Base-by-base conservation (phyloP, 257 asterid genomes). In the Oldenlandia corymbosa region DNA sequence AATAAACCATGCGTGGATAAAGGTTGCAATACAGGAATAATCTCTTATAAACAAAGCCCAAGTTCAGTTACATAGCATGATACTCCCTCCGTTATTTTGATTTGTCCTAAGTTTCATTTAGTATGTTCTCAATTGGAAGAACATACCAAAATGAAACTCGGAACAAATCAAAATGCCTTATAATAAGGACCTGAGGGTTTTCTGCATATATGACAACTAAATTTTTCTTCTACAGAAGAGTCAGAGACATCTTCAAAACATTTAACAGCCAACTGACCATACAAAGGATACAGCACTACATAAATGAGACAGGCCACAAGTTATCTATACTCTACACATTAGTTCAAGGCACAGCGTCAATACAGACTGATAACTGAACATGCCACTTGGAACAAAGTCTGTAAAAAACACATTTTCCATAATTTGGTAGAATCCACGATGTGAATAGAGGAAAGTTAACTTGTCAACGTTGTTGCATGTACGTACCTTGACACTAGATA, bases 401-500 rank as follows among this genome's bases (percentile, higher is more conserved):
- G 12, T 43, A 27, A 6, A 26, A 4, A 2, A 43, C 5, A 2
- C 27, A 39, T 8, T 42, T n/a, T 41, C 14, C 14, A 60, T 60
- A 27, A 1, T 26, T 61, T 20, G 34, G 30, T n/a, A 32, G 10
- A 27, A 45, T 48, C 27, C 45, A 42, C 65, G 8, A 7, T 46
- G 31, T 18, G 32, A 51, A 51, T 20, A 51, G 27, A 60, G 9
- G 17, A 4, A 30, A 32, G 49, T 8, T 47, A 45, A 36, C 49
- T 31, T 16, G 68, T 7, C 52, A 28, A 66, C 37, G 11, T 18
- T 36, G n/a, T 47, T 28, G n/a, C 50, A 34, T 31, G 58, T n/a
- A 65, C 60, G 79, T 71, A 86, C 97, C 97, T 86, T 89, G 68
- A 84, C 89, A 30, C 41, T 26, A n/a, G 97, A 83, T 71, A 90